Evolutionary conservation across 2,329 filamentous ascomycete species (phyloP), one percentile per base, ranked within the genome.

Genomic region (Calonectria leucothoes): DNA sequence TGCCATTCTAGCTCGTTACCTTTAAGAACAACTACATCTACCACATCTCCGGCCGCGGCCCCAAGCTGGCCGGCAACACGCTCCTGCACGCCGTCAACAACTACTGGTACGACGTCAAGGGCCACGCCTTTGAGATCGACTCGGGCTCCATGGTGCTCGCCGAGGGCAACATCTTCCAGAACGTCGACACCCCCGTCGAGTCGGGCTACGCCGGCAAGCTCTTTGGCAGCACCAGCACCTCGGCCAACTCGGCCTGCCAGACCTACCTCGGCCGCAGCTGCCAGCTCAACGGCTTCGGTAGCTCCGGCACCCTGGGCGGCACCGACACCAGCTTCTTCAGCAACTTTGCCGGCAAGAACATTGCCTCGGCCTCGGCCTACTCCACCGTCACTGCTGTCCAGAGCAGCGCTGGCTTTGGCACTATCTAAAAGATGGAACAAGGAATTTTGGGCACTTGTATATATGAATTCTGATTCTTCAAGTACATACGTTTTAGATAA

Each of bases 21-120:
- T 79, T 92, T 78, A 88, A 90, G 83, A 85, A 86, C 75, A 92
- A 92, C 86, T 91, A 91, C 84, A 86, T 92, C 79, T 88, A 90
- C 85, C 84, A 89, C 82, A 89, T 87, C 61, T 87, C 85, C 17
- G 90, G 90, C 65, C 89, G 90, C 63, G 83, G 84, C 8, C 90
- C 90, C 73, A 91, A 91, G 83, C 84, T 91, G 25, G 86, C 84
- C 33, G 88, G 88, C 81, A 89, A 89, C 52, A 85, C 90, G 37
- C 83, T 85, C 7, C 81, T 92, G 48, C 90, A 92, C 82, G 88
- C 88, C 35, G 88, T 90, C 80, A 91, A 91, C 87, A 91, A 91
- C 85, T 90, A 90, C 86, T 91, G 86, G 84, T 86, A 89, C 79
- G 85, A 87, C 78, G 88, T 87, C 82, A 79, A 82, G 23, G 87